Conservation (phyloP, 139 green algal genomes). For the Closterium sp. region DNA sequence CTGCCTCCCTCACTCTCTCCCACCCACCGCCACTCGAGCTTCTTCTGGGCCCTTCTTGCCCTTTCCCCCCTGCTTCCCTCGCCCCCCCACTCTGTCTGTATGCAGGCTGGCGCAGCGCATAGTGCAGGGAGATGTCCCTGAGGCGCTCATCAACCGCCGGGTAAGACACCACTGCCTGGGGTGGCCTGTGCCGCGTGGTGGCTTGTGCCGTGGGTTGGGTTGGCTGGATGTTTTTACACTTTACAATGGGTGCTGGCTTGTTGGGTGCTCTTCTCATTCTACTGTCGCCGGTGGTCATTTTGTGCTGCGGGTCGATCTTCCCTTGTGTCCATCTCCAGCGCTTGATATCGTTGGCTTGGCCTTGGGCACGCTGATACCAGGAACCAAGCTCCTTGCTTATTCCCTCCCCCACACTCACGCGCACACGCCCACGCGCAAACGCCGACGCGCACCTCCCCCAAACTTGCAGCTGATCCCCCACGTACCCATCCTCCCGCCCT, state of each 20-base stretch:
- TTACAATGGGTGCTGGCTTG: too few species aligned
- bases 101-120: conserved; percentile 89
- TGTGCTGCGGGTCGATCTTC: background rate
- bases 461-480: too few species aligned
- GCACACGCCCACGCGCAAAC: too few species aligned
- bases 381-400: too few species aligned
- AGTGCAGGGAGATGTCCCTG: conserved; percentile 87
- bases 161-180: background rate
- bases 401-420: too few species aligned
- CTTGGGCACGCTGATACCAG: background rate
- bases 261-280: background rate
- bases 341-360: background rate
- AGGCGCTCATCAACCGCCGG: conserved; percentile 63
- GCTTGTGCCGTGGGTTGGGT: background rate
- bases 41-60: background rate
- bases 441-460: too few species aligned
- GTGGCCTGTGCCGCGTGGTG: background rate
- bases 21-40: background rate
- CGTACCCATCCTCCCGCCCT: background rate
- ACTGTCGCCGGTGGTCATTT: background rate
- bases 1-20: background rate
- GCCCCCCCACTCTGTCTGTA: background rate
- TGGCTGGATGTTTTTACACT: background rate
- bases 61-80: background rate
- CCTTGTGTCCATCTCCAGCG: background rate